A percentile compares a stretch with the other conserved stretches of the same genome.
Conservation (phyloP, 257 asterid genomes). For the Mentha longifolia region DNA sequence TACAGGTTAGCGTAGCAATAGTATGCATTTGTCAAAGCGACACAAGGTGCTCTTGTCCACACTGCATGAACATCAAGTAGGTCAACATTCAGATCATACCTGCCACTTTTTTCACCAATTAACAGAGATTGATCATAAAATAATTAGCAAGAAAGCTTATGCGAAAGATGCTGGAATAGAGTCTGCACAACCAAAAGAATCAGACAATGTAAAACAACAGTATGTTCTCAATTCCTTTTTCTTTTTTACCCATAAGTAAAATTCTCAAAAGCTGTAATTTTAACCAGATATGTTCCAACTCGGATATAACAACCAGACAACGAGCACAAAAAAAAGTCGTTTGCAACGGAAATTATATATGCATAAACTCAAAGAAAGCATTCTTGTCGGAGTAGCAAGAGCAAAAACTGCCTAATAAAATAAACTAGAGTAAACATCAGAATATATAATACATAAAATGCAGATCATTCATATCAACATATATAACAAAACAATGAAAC, state of each 20-base stretch:
- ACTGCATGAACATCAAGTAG: conserved; percentile 97
- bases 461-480: conserved; percentile 6
- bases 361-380: too few relatives aligned
- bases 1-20: conserved; percentile 94
- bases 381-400: too few relatives aligned
- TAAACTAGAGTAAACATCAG: too few relatives aligned
- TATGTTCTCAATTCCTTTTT: conserved; percentile 6
- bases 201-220: conserved; percentile 15
- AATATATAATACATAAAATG: too few relatives aligned
- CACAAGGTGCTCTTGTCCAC: conserved; percentile 99
- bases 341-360: neutral
- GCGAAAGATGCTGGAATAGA: neutral
- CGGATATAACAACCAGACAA: conserved; percentile 86
- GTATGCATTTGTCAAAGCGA: conserved; percentile 97
- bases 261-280: conserved; percentile 28
- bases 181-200: conserved; percentile 23
- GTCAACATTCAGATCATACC: conserved; percentile 96
- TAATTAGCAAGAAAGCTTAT: conserved; percentile 24
- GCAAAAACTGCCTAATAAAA: too few relatives aligned
- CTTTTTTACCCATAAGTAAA: conserved; percentile 22
- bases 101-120: conserved; percentile 32
- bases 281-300: conserved; percentile 93
- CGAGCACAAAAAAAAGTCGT: conserved; percentile 12
- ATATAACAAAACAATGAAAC: neutral
- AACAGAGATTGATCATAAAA: conserved; percentile 32